Evolutionary conservation across 2,329 filamentous ascomycete species (phyloP), one percentile per base, ranked within the genome.

Genomic region (Sarocladiaceae sp.): DNA sequence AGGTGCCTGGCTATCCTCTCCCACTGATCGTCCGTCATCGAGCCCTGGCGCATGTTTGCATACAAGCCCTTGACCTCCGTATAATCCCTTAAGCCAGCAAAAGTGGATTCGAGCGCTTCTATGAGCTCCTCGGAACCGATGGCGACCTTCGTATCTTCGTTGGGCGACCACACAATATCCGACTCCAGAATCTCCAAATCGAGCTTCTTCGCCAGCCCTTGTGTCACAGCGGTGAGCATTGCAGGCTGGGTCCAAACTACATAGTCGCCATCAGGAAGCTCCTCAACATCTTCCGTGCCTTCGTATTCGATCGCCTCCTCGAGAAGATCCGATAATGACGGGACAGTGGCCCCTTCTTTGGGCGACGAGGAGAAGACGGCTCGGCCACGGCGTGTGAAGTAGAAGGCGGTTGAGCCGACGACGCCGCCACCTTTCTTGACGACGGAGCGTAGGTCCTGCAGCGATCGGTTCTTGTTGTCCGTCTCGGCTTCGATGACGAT

Each of bases 401-500:
- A 74, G 64, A 91, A 97, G 6, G 78, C 80, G 11, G 87, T 88
- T 1, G 89, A 80, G 6, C 86, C 84, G 2, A 80, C 68, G 2
- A 72, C 78, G 4, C 84, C 93, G 15, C 83, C 83, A 42, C 73
- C 67, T 47, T 82, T 79, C 60, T 89, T 94, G 45, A 95, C 73
- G 2, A 85, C 65, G 41, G 72, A 57, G 44, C 85, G 79, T 42
- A 97, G 63, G 44, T 94, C 86, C 55, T 85, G 78, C 37, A 95
- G 62, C 6, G 82, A 79, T 24, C 87, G 80, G 32, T 74, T 72
- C 61, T 85, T 89, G 62, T 80, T 88, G 55, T 95, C 90, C 4
- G 88, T 91, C 62, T 93, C 84, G 55, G 84, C 81, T 55, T 96
- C 89, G 57, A 95, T 77, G 10, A 97, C 82, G 5, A 91, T 70